phyloP scores from a whole-genome alignment of 257 asterid species.

The Lantana camara region DNA sequence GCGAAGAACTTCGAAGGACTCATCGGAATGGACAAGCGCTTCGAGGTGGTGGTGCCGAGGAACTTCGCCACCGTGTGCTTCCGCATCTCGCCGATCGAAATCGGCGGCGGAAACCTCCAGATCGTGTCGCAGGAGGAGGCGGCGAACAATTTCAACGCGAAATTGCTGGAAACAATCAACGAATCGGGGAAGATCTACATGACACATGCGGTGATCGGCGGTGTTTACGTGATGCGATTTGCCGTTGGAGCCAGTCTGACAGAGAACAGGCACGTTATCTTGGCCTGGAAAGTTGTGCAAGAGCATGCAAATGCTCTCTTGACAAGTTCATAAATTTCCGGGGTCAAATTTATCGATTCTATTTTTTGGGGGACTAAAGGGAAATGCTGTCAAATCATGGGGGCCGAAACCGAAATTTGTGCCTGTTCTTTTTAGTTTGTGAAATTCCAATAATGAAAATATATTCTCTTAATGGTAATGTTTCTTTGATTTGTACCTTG shows the following conservation, averaged over 20 bases:
- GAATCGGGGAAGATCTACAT: slow-evolving; percentile 59
- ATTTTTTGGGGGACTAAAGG: neutral
- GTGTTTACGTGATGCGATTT: slow-evolving; percentile 58
- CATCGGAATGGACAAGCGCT: slow-evolving; percentile 65
- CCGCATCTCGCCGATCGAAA: slow-evolving; percentile 48
- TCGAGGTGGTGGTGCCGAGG: slow-evolving; percentile 72
- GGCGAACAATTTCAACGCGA: slow-evolving; percentile 50
- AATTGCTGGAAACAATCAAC: slow-evolving; percentile 59
- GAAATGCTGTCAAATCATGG: neutral
- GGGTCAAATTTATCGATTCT: neutral
- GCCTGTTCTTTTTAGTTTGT: slow-evolving; percentile 24
- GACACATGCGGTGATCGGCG: slow-evolving; percentile 75
- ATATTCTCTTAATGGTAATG: slow-evolving; percentile 6
- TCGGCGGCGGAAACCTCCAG: slow-evolving; percentile 29
- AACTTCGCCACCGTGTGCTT: slow-evolving; percentile 76
- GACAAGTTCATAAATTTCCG: slow-evolving; percentile 17
- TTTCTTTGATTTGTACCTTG: neutral
- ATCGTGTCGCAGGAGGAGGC: slow-evolving; percentile 35
- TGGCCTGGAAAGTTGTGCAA: slow-evolving; percentile 72
- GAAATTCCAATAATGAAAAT: slow-evolving; percentile 5
- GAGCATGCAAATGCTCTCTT: slow-evolving; percentile 57
- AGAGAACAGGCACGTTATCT: slow-evolving; percentile 57
- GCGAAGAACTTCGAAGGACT: slow-evolving; percentile 70
- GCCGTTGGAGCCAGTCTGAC: slow-evolving; percentile 69
- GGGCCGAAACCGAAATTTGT: neutral